Percentiles rank a stretch among this genome's conserved stretches.
Conservation (phyloP, 805 yeast genomes). For the Cyberlindnera japonica region DNA sequence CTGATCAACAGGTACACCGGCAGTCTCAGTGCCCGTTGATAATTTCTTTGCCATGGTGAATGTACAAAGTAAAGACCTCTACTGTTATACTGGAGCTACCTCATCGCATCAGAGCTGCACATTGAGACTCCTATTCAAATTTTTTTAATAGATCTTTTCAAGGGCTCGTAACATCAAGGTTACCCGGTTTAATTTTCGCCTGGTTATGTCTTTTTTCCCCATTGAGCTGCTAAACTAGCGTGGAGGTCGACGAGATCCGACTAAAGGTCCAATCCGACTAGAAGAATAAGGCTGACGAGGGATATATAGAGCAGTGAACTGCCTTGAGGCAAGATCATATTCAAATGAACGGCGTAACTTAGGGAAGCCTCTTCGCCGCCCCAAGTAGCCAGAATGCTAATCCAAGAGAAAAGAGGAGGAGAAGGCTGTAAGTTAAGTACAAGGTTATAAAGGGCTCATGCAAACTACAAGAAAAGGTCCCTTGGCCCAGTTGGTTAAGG, state of each 20-base stretch:
- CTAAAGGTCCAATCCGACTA: background rate
- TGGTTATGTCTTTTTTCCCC: too few relatives aligned
- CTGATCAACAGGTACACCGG: background rate
- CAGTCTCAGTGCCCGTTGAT: background rate
- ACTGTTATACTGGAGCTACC: background rate
- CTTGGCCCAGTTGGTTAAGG: constrained; percentile 62
- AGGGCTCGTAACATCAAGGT: background rate
- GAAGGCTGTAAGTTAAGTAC: too few relatives aligned
- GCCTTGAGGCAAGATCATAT: too few relatives aligned
- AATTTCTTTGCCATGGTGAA: constrained; percentile 8
- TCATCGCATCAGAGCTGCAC: constrained; percentile 2
- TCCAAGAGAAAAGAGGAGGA: too few relatives aligned
- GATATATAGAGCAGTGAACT: background rate
- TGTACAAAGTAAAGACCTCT: background rate
- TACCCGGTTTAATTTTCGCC: background rate
- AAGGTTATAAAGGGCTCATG: too few relatives aligned
- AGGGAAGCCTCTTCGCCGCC: too few relatives aligned
- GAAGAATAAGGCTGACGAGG: too few relatives aligned
- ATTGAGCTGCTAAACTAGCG: background rate
- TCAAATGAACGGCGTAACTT: too few relatives aligned
- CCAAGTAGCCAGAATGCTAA: too few relatives aligned
- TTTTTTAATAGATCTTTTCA: background rate
- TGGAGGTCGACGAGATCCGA: background rate
- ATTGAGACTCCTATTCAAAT: background rate
- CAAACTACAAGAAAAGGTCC: constrained; percentile 32